Evolutionary conservation across 2,329 filamentous ascomycete genomes (phyloP), one percentile per base, ranked within the genome.

Genomic region (Cercospora zeae-maydis): DNA sequence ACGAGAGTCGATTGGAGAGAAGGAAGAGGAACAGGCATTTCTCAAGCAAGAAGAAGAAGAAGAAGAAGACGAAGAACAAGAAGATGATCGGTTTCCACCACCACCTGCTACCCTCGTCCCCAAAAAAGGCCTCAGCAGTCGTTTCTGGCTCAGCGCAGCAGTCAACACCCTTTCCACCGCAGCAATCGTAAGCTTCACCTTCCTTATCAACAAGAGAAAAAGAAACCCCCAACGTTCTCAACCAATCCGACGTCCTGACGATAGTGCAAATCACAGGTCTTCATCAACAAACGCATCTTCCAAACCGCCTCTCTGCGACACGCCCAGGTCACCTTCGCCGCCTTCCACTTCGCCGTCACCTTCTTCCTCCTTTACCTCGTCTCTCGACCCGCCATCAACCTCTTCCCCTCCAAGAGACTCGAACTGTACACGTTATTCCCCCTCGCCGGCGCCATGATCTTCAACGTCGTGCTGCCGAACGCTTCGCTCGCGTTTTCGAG

Each of bases 221-320:
- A 14, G 5, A 47, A 21, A 3, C 16, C 6, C n/a, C 14, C 16
- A 49, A 21, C 42, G 2, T 21, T 27, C 47, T 8, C n/a, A n/a
- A n/a, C n/a, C n/a, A n/a, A n/a, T n/a, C n/a, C n/a, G n/a, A n/a
- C n/a, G n/a, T n/a, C n/a, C n/a, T n/a, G n/a, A n/a, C n/a, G n/a
- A n/a, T n/a, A n/a, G n/a, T n/a, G n/a, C n/a, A n/a, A n/a, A n/a
- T n/a, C n/a, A n/a, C 60, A 87, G 85, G 85, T 90, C 71, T 89
- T 89, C 73, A 86, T 85, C 45, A 89, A 89, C 78, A 89, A 89
- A 75, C 83, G 82, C 66, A 88, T 90, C 74, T 89, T 89, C 77
- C 83, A 83, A 24, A 83, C 88, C 65, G 82, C 83, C 14, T 82
- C 81, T 13, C 80, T 88, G 71, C 85, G 85, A 71, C 79, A 85